Percentiles rank a stretch among this genome's conserved stretches.
These are phyloP conservation scores for Ophiostoma ulmi DNA, from an alignment of 2,329 filamentous ascomycete genomes.

Conservation along the genomic window DNA sequence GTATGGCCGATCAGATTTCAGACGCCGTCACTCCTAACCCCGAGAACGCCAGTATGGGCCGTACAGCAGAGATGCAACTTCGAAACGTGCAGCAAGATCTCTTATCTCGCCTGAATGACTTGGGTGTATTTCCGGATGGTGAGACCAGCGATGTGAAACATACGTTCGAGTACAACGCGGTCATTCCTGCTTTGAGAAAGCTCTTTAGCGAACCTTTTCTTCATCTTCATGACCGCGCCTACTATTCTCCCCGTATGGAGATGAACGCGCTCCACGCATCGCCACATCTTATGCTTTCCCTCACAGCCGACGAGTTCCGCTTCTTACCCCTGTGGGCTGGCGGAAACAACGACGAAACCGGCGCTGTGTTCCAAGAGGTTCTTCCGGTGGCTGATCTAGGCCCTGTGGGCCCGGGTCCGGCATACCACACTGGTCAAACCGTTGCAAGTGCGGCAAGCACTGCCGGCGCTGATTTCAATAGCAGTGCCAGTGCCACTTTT, in stretches of 20 bases:
- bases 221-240: neutral
- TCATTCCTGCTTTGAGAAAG: neutral
- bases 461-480: neutral
- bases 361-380: slow-evolving; percentile 43
- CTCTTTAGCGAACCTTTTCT: neutral
- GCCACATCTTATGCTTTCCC: slow-evolving; percentile 46
- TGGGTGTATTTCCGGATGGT: neutral
- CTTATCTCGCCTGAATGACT: neutral
- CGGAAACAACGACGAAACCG: slow-evolving; percentile 48
- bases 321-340: slow-evolving; percentile 63
- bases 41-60: neutral
- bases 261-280: slow-evolving; percentile 31
- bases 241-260: neutral
- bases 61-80: neutral
- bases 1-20: neutral
- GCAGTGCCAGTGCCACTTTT: neutral
- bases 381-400: slow-evolving; percentile 43
- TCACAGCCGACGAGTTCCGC: slow-evolving; percentile 53
- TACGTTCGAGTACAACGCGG: neutral
- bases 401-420: slow-evolving; percentile 44
- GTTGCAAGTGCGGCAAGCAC: neutral
- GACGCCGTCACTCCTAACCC: neutral
- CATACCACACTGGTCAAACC: slow-evolving; percentile 41
- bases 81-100: neutral
- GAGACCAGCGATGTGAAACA: neutral